These are phyloP conservation scores for Papiliotrema nemorosa DNA, from an alignment of 1,284 basidiomycete species.

Conservation along the genomic window DNA sequence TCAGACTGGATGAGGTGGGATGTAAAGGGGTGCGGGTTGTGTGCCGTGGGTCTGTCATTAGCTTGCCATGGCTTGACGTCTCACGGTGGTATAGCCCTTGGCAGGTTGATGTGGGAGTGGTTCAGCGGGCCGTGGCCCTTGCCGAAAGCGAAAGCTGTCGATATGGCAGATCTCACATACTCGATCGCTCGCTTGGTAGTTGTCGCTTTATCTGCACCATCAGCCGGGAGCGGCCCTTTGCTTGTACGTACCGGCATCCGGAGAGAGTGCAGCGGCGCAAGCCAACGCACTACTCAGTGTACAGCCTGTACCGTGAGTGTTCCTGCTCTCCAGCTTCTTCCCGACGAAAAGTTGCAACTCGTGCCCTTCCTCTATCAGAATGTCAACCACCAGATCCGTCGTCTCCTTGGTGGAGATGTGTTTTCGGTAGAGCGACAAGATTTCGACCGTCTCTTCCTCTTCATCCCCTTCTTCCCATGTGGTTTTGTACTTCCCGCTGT, in stretches of 20 bases:
- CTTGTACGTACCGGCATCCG: constrained; percentile 50
- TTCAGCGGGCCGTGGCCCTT: constrained; percentile 81
- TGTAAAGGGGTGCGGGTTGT: constrained; percentile 66
- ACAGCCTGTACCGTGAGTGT: constrained; percentile 91
- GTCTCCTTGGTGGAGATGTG: constrained; percentile 2
- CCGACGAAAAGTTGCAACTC: constrained; percentile 60
- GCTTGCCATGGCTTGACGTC: constrained; percentile 19
- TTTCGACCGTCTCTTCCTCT: constrained; percentile 21
- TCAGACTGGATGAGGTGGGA: constrained; percentile 63
- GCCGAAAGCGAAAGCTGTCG: constrained; percentile 67
- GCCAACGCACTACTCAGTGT: constrained; percentile 75
- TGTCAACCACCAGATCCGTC: constrained; percentile 66
- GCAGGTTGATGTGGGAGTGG: constrained; percentile 67
- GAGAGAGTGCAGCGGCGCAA: constrained; percentile 56
- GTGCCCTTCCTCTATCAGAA: constrained; percentile 55
- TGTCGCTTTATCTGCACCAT: neutral
- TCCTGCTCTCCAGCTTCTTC: constrained; percentile 63
- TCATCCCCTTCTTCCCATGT: constrained; percentile 23
- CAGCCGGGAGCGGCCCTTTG: neutral
- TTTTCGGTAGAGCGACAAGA: constrained; percentile 19
- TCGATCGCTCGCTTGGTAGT: constrained; percentile 55
- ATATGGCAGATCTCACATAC: constrained; percentile 76
- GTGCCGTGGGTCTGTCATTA: constrained; percentile 56
- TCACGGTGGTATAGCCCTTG: constrained; percentile 59
- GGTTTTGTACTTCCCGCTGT: constrained; percentile 10